phyloP scores from a whole-genome alignment of 2,329 filamentous ascomycete species.

The Ceratocystis cacaofunesta region DNA sequence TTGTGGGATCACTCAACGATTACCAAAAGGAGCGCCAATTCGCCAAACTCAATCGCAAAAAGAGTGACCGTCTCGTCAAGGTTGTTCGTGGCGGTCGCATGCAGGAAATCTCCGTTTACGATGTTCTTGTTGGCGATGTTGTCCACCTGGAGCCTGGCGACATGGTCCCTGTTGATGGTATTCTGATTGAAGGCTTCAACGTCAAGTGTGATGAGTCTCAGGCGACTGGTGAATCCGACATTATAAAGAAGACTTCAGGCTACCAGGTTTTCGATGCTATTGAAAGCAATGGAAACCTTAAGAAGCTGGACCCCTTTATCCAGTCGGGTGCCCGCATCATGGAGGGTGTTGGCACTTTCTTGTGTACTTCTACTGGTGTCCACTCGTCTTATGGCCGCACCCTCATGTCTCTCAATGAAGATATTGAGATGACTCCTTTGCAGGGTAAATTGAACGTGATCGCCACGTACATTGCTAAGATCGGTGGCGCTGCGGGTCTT shows the following conservation, averaged over 20 bases:
- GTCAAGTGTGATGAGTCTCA: constrained; percentile 67
- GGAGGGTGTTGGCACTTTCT: constrained; percentile 60
- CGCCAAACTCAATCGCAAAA: constrained; percentile 63
- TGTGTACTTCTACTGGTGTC: constrained; percentile 58
- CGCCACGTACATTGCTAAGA: constrained; percentile 62
- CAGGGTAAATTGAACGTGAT: constrained; percentile 63
- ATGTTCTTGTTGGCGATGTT: constrained; percentile 55
- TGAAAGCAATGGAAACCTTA: constrained; percentile 47
- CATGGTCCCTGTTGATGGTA: constrained; percentile 57
- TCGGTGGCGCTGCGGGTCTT: constrained; percentile 62
- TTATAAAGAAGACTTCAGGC: constrained; percentile 51
- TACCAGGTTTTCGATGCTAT: constrained; percentile 58
- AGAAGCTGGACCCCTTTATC: constrained; percentile 70
- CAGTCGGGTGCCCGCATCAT: constrained; percentile 70
- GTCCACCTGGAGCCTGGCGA: constrained; percentile 61
- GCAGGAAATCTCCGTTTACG: constrained; percentile 53
- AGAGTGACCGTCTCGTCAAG: constrained; percentile 60
- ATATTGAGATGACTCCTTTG: constrained; percentile 60
- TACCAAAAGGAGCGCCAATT: constrained; percentile 72
- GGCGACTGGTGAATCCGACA: constrained; percentile 64
- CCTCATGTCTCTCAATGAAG: constrained; percentile 56
- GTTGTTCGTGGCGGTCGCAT: constrained; percentile 56
- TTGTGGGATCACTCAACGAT: constrained; percentile 64
- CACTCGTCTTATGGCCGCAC: constrained; percentile 65
- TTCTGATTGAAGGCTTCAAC: constrained; percentile 58